These are phyloP conservation scores for Coemansia umbellata DNA, from an alignment of 192 early-diverging fungal species.

Conservation along the genomic window DNA sequence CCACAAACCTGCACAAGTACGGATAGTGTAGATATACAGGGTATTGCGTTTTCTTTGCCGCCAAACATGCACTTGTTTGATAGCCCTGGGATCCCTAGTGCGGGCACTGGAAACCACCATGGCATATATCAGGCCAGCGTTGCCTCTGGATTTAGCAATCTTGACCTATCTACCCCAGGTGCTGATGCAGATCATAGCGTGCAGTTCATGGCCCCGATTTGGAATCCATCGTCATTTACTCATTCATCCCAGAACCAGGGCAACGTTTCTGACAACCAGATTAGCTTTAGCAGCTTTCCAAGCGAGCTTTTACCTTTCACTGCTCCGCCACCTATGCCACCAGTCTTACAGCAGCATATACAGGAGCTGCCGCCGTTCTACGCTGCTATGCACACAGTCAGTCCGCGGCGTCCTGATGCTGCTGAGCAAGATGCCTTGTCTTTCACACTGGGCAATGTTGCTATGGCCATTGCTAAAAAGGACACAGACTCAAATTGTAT, in stretches of 20 bases:
- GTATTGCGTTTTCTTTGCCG: not conserved
- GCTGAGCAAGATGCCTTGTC: conserved; percentile 26
- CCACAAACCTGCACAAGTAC: not conserved
- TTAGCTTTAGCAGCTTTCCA: conserved; percentile 8
- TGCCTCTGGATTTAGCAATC: not conserved
- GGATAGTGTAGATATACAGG: not conserved
- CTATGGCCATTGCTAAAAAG: conserved; percentile 31
- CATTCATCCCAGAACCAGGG: not conserved
- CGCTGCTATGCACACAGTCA: not conserved
- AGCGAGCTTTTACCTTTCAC: conserved; percentile 17
- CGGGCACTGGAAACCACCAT: not conserved
- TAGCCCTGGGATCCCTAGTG: not conserved
- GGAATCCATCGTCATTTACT: not conserved
- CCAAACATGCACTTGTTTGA: conserved; percentile 1
- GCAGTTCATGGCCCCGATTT: not conserved
- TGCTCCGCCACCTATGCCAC: conserved; percentile 25
- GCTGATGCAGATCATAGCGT: not conserved
- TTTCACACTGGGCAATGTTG: conserved; percentile 36
- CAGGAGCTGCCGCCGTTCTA: not conserved
- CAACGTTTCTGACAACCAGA: not conserved
- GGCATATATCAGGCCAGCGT: not conserved
- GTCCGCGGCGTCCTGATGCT: not conserved
- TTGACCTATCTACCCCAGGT: not conserved
- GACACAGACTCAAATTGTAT: conserved; percentile 13
- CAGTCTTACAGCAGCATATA: conserved; percentile 6